Evolutionary conservation across 208 protist species (phyloP).

Genomic region (Trypanosomatidae sp.): DNA sequence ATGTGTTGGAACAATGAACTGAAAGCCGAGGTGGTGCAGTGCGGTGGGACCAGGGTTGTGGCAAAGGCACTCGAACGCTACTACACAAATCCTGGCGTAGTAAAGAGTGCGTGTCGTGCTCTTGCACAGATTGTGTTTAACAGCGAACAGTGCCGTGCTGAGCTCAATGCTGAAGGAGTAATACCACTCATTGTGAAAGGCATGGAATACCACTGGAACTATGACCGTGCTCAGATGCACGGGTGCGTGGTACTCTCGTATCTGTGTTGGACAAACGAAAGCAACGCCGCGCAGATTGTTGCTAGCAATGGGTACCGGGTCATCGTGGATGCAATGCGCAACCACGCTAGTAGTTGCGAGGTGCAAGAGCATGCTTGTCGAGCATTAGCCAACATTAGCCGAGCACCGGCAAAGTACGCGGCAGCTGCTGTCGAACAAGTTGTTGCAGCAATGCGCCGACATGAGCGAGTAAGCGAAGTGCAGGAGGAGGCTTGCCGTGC

Average conservation of each 20-base stretch:
- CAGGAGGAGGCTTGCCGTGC: slow-evolving; percentile 86
- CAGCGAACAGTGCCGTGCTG: slow-evolving; percentile 75
- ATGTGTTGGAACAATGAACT: slow-evolving; percentile 89
- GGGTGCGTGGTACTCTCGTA: slow-evolving; percentile 86
- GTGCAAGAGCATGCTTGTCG: slow-evolving; percentile 85
- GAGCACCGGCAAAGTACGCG: slow-evolving; percentile 34
- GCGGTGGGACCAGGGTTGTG: slow-evolving; percentile 67
- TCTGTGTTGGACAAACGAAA: slow-evolving; percentile 83
- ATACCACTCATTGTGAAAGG: slow-evolving; percentile 79
- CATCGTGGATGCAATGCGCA: slow-evolving; percentile 79
- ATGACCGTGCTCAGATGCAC: slow-evolving; percentile 85
- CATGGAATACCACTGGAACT: slow-evolving; percentile 75
- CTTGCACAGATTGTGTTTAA: slow-evolving; percentile 86
- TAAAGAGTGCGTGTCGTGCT: slow-evolving; percentile 84
- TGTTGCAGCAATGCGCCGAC: slow-evolving; percentile 65
- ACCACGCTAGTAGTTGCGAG: slow-evolving; percentile 73
- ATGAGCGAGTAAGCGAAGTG: slow-evolving; percentile 63
- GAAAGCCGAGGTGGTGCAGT: slow-evolving; percentile 76
- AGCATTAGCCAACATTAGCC: slow-evolving; percentile 80
- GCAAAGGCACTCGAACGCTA: slow-evolving; percentile 71
- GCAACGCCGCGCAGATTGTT: slow-evolving; percentile 70
- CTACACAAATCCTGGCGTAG: slow-evolving; percentile 63
- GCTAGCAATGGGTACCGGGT: slow-evolving; percentile 65
- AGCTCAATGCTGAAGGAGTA: slow-evolving; percentile 70
- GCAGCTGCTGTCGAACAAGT: slow-evolving; percentile 62